Conservation (phyloP, 495 filamentous ascomycete genomes). For the Podospora conica region DNA sequence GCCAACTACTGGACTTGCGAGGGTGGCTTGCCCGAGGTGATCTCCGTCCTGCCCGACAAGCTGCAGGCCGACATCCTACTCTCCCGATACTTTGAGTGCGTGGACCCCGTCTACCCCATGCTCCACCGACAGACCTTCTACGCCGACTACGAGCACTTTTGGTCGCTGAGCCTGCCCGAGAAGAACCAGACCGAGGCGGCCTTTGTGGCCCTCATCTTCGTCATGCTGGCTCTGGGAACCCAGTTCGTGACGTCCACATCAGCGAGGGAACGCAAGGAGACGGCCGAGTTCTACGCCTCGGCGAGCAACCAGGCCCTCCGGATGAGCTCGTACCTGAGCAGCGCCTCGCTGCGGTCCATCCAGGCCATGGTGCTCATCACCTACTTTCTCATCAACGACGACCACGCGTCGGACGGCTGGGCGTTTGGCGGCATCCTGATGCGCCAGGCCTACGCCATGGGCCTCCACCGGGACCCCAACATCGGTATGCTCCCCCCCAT, state of each 20-base stretch:
- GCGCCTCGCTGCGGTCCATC: slow-evolving; percentile 57
- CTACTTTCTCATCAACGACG: slow-evolving; percentile 74
- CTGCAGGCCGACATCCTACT: slow-evolving; percentile 65
- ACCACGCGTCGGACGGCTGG: slow-evolving; percentile 69
- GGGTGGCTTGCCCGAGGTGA: slow-evolving; percentile 63
- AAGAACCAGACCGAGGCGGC: slow-evolving; percentile 50
- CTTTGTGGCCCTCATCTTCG: slow-evolving; percentile 59
- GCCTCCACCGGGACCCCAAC: slow-evolving; percentile 67
- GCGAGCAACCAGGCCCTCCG: slow-evolving; percentile 64
- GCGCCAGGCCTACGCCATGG: slow-evolving; percentile 68
- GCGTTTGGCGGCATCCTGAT: slow-evolving; percentile 65
- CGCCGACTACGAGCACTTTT: slow-evolving; percentile 65
- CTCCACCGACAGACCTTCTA: slow-evolving; percentile 60
- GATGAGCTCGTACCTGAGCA: slow-evolving; percentile 62
- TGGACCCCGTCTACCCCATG: slow-evolving; percentile 71
- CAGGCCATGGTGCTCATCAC: slow-evolving; percentile 69
- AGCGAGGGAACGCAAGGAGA: slow-evolving; percentile 53
- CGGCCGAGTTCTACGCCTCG: slow-evolving; percentile 69
- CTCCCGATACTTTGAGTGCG: slow-evolving; percentile 62
- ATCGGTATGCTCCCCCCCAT: slow-evolving; percentile 34
- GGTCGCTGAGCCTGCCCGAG: slow-evolving; percentile 47
- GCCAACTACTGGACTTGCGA: slow-evolving; percentile 74
- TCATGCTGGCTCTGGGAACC: slow-evolving; percentile 65
- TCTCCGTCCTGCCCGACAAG: slow-evolving; percentile 62
- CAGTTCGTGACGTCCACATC: slow-evolving; percentile 59